Evolutionary conservation across 1,284 basidiomycete genomes (phyloP).

Genomic region (Crucibulum cyathiforme): DNA sequence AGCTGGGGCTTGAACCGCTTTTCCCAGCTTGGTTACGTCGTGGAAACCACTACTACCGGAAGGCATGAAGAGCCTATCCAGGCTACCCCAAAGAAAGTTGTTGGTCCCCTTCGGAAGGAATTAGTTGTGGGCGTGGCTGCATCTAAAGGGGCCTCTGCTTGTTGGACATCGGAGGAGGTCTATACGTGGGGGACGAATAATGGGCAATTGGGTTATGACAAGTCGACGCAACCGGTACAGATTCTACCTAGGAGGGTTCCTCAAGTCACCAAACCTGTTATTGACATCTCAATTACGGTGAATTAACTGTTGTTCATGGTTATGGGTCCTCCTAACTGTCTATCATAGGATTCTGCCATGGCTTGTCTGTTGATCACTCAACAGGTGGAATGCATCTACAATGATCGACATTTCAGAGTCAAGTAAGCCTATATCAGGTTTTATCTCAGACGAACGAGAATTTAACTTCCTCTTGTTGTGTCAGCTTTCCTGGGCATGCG

Average conservation of each 20-base stretch:
- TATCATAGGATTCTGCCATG: constrained; percentile 89
- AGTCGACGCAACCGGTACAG: constrained; percentile 78
- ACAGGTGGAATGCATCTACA: constrained; percentile 87
- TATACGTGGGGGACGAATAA: constrained; percentile 97
- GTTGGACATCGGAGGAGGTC: constrained; percentile 87
- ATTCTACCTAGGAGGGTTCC: constrained; percentile 85
- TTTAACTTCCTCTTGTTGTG: constrained; percentile 10
- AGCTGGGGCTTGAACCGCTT: constrained; percentile 94
- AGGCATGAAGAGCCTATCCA: constrained; percentile 71
- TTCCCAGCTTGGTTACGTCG: constrained; percentile 85
- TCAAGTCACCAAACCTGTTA: constrained; percentile 73
- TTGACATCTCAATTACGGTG: constrained; percentile 76
- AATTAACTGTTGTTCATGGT: constrained; percentile 26
- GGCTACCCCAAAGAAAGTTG: constrained; percentile 75
- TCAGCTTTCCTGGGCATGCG: constrained; percentile 72
- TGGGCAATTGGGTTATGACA: constrained; percentile 91
- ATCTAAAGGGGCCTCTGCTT: constrained; percentile 86
- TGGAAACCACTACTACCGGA: constrained; percentile 58
- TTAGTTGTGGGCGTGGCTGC: constrained; percentile 85
- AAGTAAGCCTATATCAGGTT: constrained; percentile 50
- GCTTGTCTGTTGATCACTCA: constrained; percentile 75
- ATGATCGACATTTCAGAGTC: constrained; percentile 78
- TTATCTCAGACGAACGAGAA: too few relatives aligned
- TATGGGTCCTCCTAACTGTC: too few relatives aligned
- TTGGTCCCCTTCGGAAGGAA: constrained; percentile 83